Conservation (phyloP, 345 rosid genomes). For the Eucalyptus guilfoylei region DNA sequence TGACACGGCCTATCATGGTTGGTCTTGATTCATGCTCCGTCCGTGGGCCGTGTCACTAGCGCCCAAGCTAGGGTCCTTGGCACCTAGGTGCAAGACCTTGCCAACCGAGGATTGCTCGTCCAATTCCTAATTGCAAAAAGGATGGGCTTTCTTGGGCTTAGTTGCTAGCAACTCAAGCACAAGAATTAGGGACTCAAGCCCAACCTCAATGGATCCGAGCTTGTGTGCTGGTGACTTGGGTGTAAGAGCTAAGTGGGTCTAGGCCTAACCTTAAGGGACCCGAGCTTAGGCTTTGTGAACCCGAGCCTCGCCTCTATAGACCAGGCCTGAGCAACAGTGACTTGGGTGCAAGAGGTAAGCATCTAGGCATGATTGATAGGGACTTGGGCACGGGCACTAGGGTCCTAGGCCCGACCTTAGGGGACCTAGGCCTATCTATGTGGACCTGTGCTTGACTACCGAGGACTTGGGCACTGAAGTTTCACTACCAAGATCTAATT, state of each 20-base stretch:
- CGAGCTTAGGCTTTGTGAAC: background rate
- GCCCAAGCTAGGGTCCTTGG: background rate
- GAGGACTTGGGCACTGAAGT: background rate
- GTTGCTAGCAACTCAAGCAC: background rate
- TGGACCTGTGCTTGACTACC: no score
- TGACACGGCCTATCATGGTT: no score
- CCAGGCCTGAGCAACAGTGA: background rate
- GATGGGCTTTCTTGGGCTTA: background rate
- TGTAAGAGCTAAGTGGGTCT: background rate
- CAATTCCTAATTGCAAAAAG: no score
- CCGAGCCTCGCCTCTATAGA: background rate
- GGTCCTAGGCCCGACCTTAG: background rate
- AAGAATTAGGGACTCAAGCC: background rate
- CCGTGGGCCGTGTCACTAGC: no score
- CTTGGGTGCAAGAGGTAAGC: background rate
- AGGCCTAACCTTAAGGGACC: background rate
- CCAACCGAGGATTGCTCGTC: background rate
- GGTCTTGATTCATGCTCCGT: no score
- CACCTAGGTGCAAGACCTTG: background rate
- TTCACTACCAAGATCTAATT: background rate
- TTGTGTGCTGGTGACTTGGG: fast-evolving
- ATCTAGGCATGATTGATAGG: background rate
- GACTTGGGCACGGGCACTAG: background rate
- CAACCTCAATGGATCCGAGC: background rate
- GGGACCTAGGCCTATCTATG: background rate